Evolutionary conservation across 2,329 filamentous ascomycete species (phyloP).

Genomic region (Exophiala xenobiotica): DNA sequence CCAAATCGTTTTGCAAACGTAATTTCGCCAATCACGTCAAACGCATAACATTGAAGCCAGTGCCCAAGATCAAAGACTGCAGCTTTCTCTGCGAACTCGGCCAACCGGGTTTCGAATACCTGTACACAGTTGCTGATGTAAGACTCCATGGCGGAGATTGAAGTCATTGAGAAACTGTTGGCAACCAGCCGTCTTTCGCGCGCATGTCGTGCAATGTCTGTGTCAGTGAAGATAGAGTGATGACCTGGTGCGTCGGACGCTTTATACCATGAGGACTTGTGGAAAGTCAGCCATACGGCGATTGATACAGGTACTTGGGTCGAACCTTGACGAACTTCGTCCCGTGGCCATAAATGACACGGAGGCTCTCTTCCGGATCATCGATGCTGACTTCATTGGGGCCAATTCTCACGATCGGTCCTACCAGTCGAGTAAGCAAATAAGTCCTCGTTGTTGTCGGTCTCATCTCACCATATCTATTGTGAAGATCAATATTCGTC

Average conservation of each 20-base stretch:
- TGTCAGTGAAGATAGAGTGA: conserved; percentile 66
- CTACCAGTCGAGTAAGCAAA: too few species aligned
- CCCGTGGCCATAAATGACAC: conserved; percentile 12
- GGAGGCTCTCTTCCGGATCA: conserved; percentile 40
- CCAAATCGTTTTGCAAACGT: conserved; percentile 36
- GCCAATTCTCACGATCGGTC: conserved; percentile 11
- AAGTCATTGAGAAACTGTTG: conserved; percentile 55
- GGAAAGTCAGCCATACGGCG: neutral
- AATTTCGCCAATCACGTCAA: conserved; percentile 47
- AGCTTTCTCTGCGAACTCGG: conserved; percentile 35
- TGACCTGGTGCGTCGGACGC: conserved; percentile 62
- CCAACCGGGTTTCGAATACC: conserved; percentile 40
- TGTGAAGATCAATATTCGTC: conserved; percentile 38
- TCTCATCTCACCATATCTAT: conserved; percentile 36
- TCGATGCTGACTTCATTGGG: conserved; percentile 11
- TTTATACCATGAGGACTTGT: conserved; percentile 38
- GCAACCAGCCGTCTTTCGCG: conserved; percentile 61
- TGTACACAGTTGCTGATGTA: conserved; percentile 49
- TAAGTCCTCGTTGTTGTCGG: neutral
- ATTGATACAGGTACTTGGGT: neutral
- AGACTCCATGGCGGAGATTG: conserved; percentile 40
- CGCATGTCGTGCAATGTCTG: conserved; percentile 70
- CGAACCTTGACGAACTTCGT: conserved; percentile 12
- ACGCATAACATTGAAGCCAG: conserved; percentile 79
- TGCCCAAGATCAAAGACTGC: conserved; percentile 35